Evolutionary conservation across 352 stramenopile species (phyloP).

Genomic region (Aphanomyces euteiches): DNA sequence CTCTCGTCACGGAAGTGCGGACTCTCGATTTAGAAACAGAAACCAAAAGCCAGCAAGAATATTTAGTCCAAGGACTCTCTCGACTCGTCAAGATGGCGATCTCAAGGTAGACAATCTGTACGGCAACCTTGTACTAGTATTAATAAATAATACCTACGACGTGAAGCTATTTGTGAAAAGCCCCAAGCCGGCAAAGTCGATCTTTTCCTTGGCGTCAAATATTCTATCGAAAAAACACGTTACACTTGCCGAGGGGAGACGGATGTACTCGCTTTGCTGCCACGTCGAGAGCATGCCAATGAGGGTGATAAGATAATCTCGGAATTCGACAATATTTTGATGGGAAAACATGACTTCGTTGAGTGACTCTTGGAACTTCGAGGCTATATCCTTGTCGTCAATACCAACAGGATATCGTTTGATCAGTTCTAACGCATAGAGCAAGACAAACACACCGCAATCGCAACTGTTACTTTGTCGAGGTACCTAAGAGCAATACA

Average conservation of each 20-base stretch:
- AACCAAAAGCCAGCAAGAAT: slow-evolving; percentile 46
- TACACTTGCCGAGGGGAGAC: background rate
- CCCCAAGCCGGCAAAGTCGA: background rate
- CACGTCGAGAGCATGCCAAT: slow-evolving; percentile 65
- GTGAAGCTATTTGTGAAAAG: slow-evolving; percentile 26
- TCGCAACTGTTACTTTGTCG: slow-evolving; percentile 92
- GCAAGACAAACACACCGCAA: slow-evolving; percentile 84
- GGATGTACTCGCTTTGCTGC: slow-evolving; percentile 40
- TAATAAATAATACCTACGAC: slow-evolving; percentile 22
- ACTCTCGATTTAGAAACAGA: slow-evolving; percentile 62
- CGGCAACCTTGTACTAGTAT: background rate
- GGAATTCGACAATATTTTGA: slow-evolving; percentile 68
- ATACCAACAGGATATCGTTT: slow-evolving; percentile 54
- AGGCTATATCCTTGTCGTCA: slow-evolving; percentile 50
- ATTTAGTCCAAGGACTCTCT: slow-evolving; percentile 48
- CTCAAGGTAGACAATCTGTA: background rate
- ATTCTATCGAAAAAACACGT: slow-evolving; percentile 11
- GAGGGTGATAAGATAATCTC: slow-evolving; percentile 73
- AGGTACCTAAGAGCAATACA: slow-evolving; percentile 58
- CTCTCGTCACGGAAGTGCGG: slow-evolving; percentile 54
- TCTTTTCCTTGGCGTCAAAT: background rate
- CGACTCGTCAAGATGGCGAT: slow-evolving; percentile 35
- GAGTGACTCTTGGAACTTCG: slow-evolving; percentile 41
- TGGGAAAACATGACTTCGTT: slow-evolving; percentile 57
- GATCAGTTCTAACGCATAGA: slow-evolving; percentile 70